These are phyloP conservation scores for Boletus eberwhitei DNA, from an alignment of 768 basidiomycete species.

Conservation along the genomic window DNA sequence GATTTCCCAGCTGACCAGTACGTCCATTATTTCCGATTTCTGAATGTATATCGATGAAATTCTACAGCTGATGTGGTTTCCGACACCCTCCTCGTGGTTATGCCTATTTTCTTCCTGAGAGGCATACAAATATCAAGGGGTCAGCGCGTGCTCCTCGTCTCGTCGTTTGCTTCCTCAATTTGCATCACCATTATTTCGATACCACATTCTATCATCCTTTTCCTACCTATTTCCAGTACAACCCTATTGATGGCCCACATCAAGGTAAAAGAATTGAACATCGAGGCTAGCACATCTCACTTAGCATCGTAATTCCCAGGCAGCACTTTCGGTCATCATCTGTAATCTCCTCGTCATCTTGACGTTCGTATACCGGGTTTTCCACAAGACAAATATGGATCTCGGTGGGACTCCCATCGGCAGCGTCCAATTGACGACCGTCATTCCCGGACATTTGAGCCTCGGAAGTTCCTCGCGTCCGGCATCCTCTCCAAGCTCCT, in stretches of 20 bases:
- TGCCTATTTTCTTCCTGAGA: constrained; percentile 15
- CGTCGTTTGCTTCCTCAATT: constrained; percentile 22
- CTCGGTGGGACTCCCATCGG: background rate
- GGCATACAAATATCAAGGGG: constrained; percentile 10
- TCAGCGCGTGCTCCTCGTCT: constrained; percentile 14
- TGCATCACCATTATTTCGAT: constrained; percentile 18
- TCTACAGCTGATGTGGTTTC: constrained; percentile 20
- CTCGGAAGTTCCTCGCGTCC: background rate
- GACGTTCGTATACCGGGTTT: constrained; percentile 13
- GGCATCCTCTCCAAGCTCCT: background rate
- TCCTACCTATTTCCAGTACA: background rate
- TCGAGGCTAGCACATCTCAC: background rate
- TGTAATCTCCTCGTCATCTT: constrained; percentile 22
- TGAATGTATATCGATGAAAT: background rate
- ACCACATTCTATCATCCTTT: constrained; percentile 9
- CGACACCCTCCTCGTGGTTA: constrained; percentile 11
- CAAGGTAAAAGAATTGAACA: constrained; percentile 13
- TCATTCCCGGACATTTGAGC: constrained; percentile 4
- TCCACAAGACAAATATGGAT: constrained; percentile 4
- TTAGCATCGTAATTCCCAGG: constrained; percentile 4
- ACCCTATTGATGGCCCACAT: constrained; percentile 14
- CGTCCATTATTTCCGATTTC: background rate
- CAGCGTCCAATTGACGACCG: constrained; percentile 14
- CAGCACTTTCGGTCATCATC: constrained; percentile 18
- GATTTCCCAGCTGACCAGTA: constrained; percentile 16